Evolutionary conservation across 352 stramenopile species (phyloP), one percentile per base, ranked within the genome.

Genomic region (Aphanomyces euteiches): DNA sequence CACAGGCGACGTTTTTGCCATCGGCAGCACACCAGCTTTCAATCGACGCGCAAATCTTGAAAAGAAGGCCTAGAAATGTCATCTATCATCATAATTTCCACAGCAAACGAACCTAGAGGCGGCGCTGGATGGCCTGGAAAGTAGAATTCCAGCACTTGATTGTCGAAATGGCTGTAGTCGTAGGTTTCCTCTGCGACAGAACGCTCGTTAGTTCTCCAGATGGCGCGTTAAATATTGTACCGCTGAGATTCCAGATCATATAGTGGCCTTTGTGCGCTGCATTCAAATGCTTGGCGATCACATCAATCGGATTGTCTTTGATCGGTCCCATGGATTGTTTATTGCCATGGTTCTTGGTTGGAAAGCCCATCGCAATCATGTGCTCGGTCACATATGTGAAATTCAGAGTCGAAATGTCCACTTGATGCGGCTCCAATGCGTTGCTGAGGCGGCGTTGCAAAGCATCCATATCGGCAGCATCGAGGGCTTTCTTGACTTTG

Each of bases 191-290:
- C 97, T 89, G 64, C 38, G 28, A 28, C 43, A 57, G 43, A 10
- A 15, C 58, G 17, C 41, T 4, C 41, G 40, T 67, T 17, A 78
- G 43, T 15, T 40, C 10, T 45, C 7, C 47, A 56, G n/a, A 56
- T 37, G 37, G 7, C 6, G 39, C 6, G 37, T 47, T 1, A 8
- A 72, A 53, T 12, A 28, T 45, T 63, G 47, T 72, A 89, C 82
- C 82, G 68, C 88, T 98, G 17, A 99, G 76, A 79, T 99, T 99
- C 93, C 94, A 99, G 67, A 99, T 96, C 92, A 99, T 98, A 77
- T 96, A 99, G 69, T 97, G 84, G n/a, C 92, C 92, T 12, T 78
- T 78, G 72, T 99, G 97, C 68, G 93, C 89, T 19, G 87, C 84
- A 72, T 97, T 89, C n/a, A 99, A 77, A 75, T 98, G 95, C 74